Evolutionary conservation across 1,284 basidiomycete species (phyloP).

Genomic region (Cryptococcus sp.): DNA sequence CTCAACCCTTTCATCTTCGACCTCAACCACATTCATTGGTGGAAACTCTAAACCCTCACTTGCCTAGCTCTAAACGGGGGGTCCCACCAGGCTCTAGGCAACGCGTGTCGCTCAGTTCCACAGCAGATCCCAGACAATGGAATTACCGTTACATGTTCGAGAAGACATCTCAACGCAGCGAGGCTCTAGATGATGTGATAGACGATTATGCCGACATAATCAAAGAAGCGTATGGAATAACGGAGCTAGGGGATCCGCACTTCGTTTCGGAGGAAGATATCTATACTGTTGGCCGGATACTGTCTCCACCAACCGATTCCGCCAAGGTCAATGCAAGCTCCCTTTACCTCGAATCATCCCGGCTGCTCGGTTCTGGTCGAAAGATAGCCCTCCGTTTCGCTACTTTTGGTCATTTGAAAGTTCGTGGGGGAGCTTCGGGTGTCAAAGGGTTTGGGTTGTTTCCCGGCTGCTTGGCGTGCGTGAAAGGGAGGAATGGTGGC

Average conservation of each 20-base stretch:
- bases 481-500: constrained; percentile 90
- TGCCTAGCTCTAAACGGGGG: constrained; percentile 23
- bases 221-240: constrained; percentile 67
- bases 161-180: constrained; percentile 75
- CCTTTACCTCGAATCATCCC: constrained; percentile 76
- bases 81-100: constrained; percentile 19
- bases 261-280: constrained; percentile 73
- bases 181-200: constrained; percentile 78
- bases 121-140: constrained; percentile 36
- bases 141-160: constrained; percentile 87
- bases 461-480: constrained; percentile 81
- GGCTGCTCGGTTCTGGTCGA: constrained; percentile 71
- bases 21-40: constrained; percentile 42
- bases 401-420: constrained; percentile 58
- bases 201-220: constrained; percentile 77
- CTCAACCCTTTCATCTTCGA: constrained; percentile 41
- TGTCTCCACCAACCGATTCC: constrained; percentile 64
- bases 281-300: constrained; percentile 77
- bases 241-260: constrained; percentile 74
- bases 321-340: constrained; percentile 72
- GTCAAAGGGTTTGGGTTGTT: constrained; percentile 76
- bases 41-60: constrained; percentile 52
- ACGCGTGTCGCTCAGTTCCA: constrained; percentile 33
- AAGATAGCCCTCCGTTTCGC: constrained; percentile 73
- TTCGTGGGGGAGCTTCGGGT: constrained; percentile 66